Evolutionary conservation across 805 yeast genomes (phyloP), one percentile per base, ranked within the genome.

Genomic region (Candida nanaspora): DNA sequence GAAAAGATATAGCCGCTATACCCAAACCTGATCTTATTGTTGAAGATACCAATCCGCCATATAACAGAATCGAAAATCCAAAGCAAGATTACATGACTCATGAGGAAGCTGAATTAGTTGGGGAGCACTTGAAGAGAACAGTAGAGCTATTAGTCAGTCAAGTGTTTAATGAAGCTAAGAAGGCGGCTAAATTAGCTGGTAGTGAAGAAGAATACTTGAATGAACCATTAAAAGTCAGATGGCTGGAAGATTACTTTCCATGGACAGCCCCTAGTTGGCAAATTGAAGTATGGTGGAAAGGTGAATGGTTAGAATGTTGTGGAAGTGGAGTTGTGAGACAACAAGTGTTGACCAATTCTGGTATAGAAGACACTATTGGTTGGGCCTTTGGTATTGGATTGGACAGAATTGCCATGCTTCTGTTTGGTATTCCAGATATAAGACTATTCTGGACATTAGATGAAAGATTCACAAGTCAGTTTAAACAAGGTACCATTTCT

Each of bases 221-320:
- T 44, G 82, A 80, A 50, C 95, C 95, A 6, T 69, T 93, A 45
- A 81, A 76, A 55, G 85, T 89, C 16, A 73, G 98, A 50, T 93
- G 98, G 98, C 83, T 88, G 27, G 94, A 86, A 53, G 95, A 93
- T 0, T 86, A 80, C 54, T 93, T 93, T 67, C 98, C 98, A 3
- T 93, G 98, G 97, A 93, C 98, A 3, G 79, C 95, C 1, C 98
- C 98, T 3, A 85, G 95, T 33, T 93, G 95, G 94, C 97, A 93
- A 56, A 87, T 94, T 50, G 98, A 93, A 63, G 96, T 93, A 4
- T 88, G 94, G 89, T 93, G 98, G 97, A 86, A 88, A 57, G 95
- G 93, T 39, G 95, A 89, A 50, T 93, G 98, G 98, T 70, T 93
- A 28, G 98, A 93, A 65, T 80, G 95, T 58, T 86, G 96, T 55